phyloP scores from a whole-genome alignment of 2,329 filamentous ascomycete species.

The Alternaria sp. region DNA sequence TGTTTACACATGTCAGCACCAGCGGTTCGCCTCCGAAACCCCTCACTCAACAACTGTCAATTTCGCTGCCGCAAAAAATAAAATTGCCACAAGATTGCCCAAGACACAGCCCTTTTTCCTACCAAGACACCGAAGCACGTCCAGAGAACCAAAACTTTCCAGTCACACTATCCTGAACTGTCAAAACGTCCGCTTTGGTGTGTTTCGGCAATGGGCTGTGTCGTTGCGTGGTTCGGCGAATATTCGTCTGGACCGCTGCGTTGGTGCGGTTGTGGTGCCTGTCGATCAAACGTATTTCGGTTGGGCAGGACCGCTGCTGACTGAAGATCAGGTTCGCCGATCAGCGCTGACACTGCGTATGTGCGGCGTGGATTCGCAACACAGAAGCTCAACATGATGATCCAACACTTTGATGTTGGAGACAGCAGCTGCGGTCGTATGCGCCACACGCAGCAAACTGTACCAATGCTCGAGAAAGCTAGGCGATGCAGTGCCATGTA shows the following conservation, averaged over 20 bases:
- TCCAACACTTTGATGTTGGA: not conserved
- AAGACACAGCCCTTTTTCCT: not conserved
- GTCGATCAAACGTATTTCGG: slow-evolving; percentile 15
- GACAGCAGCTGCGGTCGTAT: not conserved
- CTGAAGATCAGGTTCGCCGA: slow-evolving; percentile 17
- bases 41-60: not conserved
- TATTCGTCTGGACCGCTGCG: not conserved
- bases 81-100: not conserved
- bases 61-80: slow-evolving; percentile 3
- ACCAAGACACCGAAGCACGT: not conserved
- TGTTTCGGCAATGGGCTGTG: not conserved
- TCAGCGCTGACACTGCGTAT: not conserved
- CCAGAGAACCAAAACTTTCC: not conserved
- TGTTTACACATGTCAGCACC: not conserved
- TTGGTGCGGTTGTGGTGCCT: slow-evolving; percentile 13
- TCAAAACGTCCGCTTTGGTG: not conserved
- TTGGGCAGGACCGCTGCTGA: not conserved
- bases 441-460: not conserved
- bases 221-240: not conserved
- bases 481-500: not conserved
- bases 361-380: not conserved
- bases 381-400: not conserved
- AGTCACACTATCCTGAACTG: not conserved
- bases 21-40: not conserved
- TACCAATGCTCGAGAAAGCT: not conserved